phyloP scores from a whole-genome alignment of 164 flowering plant species.

The Vitis vinifera region DNA sequence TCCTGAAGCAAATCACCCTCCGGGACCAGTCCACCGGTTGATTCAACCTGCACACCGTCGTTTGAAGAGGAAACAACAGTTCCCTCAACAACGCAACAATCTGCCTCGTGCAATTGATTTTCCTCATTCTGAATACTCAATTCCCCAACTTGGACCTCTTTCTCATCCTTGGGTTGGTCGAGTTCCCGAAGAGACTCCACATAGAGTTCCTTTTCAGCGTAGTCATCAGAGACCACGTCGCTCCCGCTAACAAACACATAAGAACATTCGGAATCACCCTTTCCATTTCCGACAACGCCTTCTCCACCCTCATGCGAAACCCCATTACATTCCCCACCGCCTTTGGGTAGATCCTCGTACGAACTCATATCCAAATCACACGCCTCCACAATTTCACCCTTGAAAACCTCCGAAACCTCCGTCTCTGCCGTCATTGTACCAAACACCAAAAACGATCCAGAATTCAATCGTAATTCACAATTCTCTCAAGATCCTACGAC shows the following conservation, averaged over 20 bases:
- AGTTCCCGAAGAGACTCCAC: not conserved
- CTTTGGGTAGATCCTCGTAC: slow-evolving; percentile 2
- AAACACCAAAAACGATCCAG: not conserved
- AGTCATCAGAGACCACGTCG: slow-evolving; percentile 9
- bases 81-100: not conserved
- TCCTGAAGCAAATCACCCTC: not conserved
- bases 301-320: not conserved
- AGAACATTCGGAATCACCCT: slow-evolving; percentile 24
- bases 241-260: slow-evolving; percentile 28
- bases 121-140: not conserved
- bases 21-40: not conserved
- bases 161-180: not conserved
- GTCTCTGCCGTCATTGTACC: slow-evolving; percentile 24
- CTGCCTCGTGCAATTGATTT: not conserved
- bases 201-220: slow-evolving; percentile 10
- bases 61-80: not conserved
- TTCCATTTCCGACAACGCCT: not conserved
- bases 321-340: slow-evolving; percentile 7
- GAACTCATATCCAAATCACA: not conserved
- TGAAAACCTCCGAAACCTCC: slow-evolving; percentile 2
- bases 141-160: not conserved
- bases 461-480: not conserved
- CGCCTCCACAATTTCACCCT: not conserved
- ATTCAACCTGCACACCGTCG: not conserved
- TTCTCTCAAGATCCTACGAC: not conserved